phyloP scores from a whole-genome alignment of 768 basidiomycete species.

The Ramaria rubella region DNA sequence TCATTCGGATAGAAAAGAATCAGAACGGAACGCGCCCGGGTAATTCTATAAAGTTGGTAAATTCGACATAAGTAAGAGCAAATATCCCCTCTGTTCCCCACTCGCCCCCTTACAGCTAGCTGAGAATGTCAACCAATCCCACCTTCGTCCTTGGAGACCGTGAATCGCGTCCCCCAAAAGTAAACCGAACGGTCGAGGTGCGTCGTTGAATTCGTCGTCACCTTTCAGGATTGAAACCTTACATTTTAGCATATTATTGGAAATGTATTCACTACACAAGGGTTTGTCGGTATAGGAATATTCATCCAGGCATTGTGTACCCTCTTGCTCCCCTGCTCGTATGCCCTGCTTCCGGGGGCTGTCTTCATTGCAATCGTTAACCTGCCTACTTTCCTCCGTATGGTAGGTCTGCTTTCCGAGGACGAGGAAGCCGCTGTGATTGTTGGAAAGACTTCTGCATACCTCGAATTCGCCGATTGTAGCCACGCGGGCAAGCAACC shows the following conservation, averaged over 20 bases:
- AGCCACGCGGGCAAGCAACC: constrained; percentile 7
- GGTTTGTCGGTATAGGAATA: constrained; percentile 9
- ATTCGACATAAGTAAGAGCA: background rate
- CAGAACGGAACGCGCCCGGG: too few relatives aligned
- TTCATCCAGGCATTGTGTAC: constrained; percentile 3
- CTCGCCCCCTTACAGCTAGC: background rate
- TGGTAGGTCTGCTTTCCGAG: background rate
- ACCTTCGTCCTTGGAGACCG: constrained; percentile 6
- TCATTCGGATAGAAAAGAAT: too few relatives aligned
- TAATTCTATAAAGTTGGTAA: too few relatives aligned
- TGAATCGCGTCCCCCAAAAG: background rate
- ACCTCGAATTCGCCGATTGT: constrained; percentile 8
- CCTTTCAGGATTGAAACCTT: background rate
- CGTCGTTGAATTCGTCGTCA: background rate
- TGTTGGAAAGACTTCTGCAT: constrained; percentile 7
- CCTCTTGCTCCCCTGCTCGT: constrained; percentile 1
- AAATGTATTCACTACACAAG: constrained; percentile 9
- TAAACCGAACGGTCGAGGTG: background rate
- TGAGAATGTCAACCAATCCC: background rate
- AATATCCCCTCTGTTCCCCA: background rate
- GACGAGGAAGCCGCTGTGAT: background rate
- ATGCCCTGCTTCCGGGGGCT: background rate
- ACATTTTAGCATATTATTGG: constrained; percentile 4
- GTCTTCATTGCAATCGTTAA: background rate
- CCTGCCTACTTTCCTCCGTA: background rate